Percentiles rank a stretch among this genome's conserved stretches.
These are phyloP conservation scores for Colletotrichum sp. DNA, from an alignment of 2,329 filamentous ascomycete species.

Conservation along the genomic window DNA sequence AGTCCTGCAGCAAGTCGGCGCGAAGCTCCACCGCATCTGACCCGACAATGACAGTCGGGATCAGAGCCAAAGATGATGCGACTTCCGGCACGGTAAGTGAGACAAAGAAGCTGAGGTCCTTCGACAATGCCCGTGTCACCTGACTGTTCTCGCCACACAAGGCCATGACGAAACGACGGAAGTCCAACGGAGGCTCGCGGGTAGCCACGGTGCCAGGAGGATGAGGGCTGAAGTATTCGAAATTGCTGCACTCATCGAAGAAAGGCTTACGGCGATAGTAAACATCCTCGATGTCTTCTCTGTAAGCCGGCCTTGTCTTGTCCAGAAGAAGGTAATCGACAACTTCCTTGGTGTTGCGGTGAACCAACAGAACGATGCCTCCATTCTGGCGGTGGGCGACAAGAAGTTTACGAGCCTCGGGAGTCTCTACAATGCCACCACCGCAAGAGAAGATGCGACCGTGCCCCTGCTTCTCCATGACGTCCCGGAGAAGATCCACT, in stretches of 20 bases:
- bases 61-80: conserved; percentile 62
- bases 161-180: conserved; percentile 69
- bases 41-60: conserved; percentile 79
- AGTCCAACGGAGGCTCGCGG: conserved; percentile 52
- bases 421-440: conserved; percentile 88
- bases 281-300: conserved; percentile 89
- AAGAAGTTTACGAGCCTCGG: conserved; percentile 79
- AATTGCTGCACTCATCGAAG: conserved; percentile 93
- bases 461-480: conserved; percentile 75
- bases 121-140: conserved; percentile 32
- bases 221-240: conserved; percentile 87
- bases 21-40: conserved; percentile 93
- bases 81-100: conserved; percentile 85
- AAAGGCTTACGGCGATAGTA: conserved; percentile 89
- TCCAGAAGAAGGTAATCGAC: conserved; percentile 89
- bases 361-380: conserved; percentile 85
- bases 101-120: conserved; percentile 88
- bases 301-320: conserved; percentile 89
- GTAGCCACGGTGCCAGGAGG: conserved; percentile 27
- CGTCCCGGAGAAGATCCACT: conserved; percentile 72
- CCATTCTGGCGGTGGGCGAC: conserved; percentile 74
- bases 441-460: conserved; percentile 92
- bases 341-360: conserved; percentile 85
- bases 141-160: conserved; percentile 34
- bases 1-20: conserved; percentile 87